A percentile compares a stretch with the other conserved stretches of the same genome.
Conservation (phyloP, 1,284 basidiomycete species). For the Heterobasidion occidentale region DNA sequence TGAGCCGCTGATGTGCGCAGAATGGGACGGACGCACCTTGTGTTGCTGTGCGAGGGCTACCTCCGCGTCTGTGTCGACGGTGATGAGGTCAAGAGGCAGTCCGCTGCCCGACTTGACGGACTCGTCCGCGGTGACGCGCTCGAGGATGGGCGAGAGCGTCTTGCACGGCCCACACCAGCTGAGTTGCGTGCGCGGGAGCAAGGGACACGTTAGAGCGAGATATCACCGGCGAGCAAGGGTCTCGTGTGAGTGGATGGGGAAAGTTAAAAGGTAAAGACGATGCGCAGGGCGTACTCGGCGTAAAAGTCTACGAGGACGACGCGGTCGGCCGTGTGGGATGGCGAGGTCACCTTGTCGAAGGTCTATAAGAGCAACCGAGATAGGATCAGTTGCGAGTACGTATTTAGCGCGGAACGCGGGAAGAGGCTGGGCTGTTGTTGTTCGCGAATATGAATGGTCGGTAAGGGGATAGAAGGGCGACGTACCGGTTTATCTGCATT, state of each 20-base stretch:
- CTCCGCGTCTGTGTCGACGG: slow-evolving; percentile 55
- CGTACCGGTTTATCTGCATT: slow-evolving; percentile 25
- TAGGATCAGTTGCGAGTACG: not conserved
- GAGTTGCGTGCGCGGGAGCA: not conserved
- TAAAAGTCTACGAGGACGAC: slow-evolving; percentile 70
- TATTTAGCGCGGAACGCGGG: not conserved
- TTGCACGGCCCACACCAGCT: slow-evolving; percentile 76
- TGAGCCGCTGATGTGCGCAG: not conserved
- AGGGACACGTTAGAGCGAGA: not conserved
- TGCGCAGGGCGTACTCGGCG: slow-evolving; percentile 49
- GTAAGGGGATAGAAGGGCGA: not conserved
- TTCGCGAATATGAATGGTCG: not conserved
- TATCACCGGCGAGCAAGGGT: not conserved
- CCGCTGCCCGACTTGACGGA: slow-evolving; percentile 43
- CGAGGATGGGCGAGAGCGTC: slow-evolving; percentile 56
- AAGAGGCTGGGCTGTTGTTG: not conserved
- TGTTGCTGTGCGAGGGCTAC: slow-evolving; percentile 39
- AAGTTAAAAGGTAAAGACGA: not conserved
- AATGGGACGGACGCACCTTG: slow-evolving; percentile 28
- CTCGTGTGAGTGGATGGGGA: not conserved
- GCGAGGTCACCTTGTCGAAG: slow-evolving; percentile 34
- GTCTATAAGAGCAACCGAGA: slow-evolving; percentile 26
- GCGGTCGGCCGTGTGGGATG: slow-evolving; percentile 31
- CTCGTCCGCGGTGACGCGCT: slow-evolving; percentile 40
- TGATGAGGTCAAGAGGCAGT: slow-evolving; percentile 56